These are phyloP conservation scores for Tylopilus cervinicoccineus DNA, from an alignment of 768 basidiomycete genomes.

Conservation along the genomic window DNA sequence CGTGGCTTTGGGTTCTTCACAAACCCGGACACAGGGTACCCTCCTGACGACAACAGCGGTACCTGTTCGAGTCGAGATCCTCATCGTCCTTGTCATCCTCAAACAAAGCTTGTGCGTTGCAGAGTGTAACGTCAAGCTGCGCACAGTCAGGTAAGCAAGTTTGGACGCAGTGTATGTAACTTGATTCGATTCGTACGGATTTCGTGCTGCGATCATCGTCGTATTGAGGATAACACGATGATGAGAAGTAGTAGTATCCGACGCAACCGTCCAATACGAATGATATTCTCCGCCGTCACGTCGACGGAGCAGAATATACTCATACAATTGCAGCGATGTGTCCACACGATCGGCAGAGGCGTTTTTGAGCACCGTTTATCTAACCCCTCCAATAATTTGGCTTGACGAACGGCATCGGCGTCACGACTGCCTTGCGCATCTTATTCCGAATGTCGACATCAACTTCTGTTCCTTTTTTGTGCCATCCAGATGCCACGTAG, in stretches of 20 bases:
- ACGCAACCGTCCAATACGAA: background rate
- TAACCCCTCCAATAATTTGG: constrained; percentile 76
- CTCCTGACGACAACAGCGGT: no score
- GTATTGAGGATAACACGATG: background rate
- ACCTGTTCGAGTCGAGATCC: no score
- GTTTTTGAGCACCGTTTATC: background rate
- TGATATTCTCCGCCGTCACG: background rate
- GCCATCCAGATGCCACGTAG: constrained; percentile 74
- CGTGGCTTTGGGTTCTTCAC: no score
- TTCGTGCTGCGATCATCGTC: background rate
- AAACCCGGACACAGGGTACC: no score
- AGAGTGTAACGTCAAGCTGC: no score
- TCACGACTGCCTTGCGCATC: constrained; percentile 66
- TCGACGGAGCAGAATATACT: background rate
- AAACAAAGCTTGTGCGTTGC: no score
- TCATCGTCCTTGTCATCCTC: no score
- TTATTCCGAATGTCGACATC: constrained; percentile 84
- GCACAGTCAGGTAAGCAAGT: no score
- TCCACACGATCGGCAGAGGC: background rate
- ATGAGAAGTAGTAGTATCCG: background rate
- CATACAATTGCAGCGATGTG: background rate
- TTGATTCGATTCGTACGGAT: no score
- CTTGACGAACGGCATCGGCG: constrained; percentile 85
- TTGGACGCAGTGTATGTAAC: no score
- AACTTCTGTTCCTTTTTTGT: constrained; percentile 88